Percentiles rank a stretch among this genome's conserved stretches.
phyloP scores from a whole-genome alignment of 768 basidiomycete genomes.

The Baorangia bicolor region DNA sequence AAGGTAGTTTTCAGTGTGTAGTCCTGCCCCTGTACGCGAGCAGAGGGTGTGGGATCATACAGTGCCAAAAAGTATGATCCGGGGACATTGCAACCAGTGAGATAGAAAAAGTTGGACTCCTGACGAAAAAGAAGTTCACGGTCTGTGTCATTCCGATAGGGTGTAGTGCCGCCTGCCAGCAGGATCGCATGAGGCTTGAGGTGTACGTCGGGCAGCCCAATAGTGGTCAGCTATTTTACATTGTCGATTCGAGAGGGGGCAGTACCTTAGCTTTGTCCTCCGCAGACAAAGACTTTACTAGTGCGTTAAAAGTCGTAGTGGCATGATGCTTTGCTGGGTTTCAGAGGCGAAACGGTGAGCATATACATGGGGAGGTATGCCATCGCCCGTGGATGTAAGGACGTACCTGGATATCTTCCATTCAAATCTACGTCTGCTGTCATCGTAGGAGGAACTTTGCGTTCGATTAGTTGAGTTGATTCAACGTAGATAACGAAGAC shows the following conservation, averaged over 20 bases:
- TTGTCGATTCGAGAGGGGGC: background rate
- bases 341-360: background rate
- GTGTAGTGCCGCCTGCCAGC: slow-evolving; percentile 60
- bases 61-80: slow-evolving; percentile 63
- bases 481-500: background rate
- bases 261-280: slow-evolving; percentile 53
- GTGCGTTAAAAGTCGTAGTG: slow-evolving; percentile 50
- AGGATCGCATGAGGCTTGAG: slow-evolving; percentile 67
- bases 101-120: slow-evolving; percentile 88
- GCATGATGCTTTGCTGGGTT: slow-evolving; percentile 50
- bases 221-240: background rate
- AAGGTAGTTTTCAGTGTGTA: slow-evolving; percentile 51
- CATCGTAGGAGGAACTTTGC: slow-evolving; percentile 5
- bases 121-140: slow-evolving; percentile 70
- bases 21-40: slow-evolving; percentile 27
- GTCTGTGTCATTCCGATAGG: slow-evolving; percentile 81
- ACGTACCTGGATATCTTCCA: slow-evolving; percentile 26
- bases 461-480: background rate
- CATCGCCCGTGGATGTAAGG: background rate
- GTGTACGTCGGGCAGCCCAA: background rate
- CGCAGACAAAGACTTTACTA: slow-evolving; percentile 49
- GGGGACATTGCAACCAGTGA: slow-evolving; percentile 78
- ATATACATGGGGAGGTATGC: background rate
- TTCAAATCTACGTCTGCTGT: slow-evolving; percentile 1
- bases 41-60: slow-evolving; percentile 41